Percentiles rank a stretch among this genome's conserved stretches.
phyloP scores from a whole-genome alignment of 1,139 yeast species.

The Petasospora rhodanensis region DNA sequence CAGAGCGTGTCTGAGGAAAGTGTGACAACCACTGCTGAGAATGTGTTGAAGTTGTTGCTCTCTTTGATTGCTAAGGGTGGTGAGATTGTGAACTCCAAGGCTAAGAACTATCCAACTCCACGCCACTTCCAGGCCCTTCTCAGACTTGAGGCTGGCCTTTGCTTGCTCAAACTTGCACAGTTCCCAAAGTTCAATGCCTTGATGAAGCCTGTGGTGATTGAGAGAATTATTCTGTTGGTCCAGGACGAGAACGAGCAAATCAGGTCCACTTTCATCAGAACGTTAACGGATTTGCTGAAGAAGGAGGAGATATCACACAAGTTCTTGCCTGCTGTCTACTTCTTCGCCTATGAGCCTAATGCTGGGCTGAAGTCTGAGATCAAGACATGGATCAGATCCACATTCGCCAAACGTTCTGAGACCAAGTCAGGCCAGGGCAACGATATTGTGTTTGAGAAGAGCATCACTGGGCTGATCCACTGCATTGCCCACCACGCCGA shows the following conservation, averaged over 20 bases:
- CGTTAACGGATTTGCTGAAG: conserved; percentile 50
- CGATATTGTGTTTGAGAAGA: conserved; percentile 53
- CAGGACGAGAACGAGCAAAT: conserved; percentile 65
- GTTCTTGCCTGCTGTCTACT: conserved; percentile 64
- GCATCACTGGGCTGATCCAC: conserved; percentile 65
- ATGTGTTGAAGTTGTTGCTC: conserved; percentile 61
- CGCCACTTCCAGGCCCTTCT: conserved; percentile 52
- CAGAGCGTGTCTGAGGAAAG: conserved; percentile 28
- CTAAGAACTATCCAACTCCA: conserved; percentile 59
- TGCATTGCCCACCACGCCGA: conserved; percentile 74
- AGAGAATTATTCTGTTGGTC: conserved; percentile 52
- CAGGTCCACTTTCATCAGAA: conserved; percentile 47
- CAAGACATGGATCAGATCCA: conserved; percentile 70
- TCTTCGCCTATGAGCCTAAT: conserved; percentile 74
- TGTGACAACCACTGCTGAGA: conserved; percentile 43
- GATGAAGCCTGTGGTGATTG: conserved; percentile 48
- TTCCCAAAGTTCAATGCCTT: conserved; percentile 46
- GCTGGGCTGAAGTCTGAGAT: conserved; percentile 43
- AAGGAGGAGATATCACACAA: conserved; percentile 54
- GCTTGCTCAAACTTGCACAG: conserved; percentile 61
- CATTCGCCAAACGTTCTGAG: conserved; percentile 38
- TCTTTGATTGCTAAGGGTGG: conserved; percentile 76
- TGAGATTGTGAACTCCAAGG: conserved; percentile 57
- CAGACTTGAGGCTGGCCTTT: conserved; percentile 65
- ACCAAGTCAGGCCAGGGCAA: conserved; percentile 26